phyloP scores from a whole-genome alignment of 2,329 filamentous ascomycete species.

The Aspergillus flavus region DNA sequence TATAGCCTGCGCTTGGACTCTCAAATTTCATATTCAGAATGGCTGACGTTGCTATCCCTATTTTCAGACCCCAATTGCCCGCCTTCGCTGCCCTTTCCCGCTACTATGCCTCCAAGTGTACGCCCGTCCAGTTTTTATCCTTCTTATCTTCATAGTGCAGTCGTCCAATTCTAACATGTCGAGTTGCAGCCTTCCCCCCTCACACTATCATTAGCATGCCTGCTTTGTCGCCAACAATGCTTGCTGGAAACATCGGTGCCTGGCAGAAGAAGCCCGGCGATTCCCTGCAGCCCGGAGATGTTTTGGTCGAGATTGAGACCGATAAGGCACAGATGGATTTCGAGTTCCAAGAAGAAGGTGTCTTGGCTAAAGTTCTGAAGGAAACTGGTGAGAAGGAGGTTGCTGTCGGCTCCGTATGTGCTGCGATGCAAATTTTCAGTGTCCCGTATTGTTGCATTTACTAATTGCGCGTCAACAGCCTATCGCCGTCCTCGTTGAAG shows the following conservation, averaged over 20 bases:
- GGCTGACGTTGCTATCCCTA: conserved; percentile 23
- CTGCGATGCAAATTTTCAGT: conserved; percentile 22
- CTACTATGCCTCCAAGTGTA: conserved; percentile 72
- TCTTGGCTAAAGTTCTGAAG: conserved; percentile 91
- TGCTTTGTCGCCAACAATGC: conserved; percentile 97
- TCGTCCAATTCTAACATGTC: conserved; percentile 23
- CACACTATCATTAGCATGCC: conserved; percentile 98
- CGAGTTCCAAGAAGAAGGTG: conserved; percentile 97
- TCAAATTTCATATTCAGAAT: not conserved
- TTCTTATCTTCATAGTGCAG: not conserved
- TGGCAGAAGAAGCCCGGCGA: conserved; percentile 99
- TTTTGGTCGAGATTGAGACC: conserved; percentile 97
- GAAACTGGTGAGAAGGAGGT: conserved; percentile 93
- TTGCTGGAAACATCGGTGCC: conserved; percentile 87
- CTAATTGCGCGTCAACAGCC: conserved; percentile 62
- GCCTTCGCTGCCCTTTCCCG: conserved; percentile 63
- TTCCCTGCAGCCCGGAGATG: conserved; percentile 83
- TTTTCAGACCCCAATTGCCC: conserved; percentile 48
- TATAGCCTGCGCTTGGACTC: conserved; percentile 5
- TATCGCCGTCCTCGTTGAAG: conserved; percentile 92
- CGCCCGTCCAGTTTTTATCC: conserved; percentile 26
- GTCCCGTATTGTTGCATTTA: conserved; percentile 7
- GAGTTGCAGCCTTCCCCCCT: conserved; percentile 77
- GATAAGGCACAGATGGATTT: conserved; percentile 99
- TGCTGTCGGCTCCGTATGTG: conserved; percentile 86